These are phyloP conservation scores for Bacidia rubella DNA, from an alignment of 495 filamentous ascomycete genomes.

Conservation along the genomic window DNA sequence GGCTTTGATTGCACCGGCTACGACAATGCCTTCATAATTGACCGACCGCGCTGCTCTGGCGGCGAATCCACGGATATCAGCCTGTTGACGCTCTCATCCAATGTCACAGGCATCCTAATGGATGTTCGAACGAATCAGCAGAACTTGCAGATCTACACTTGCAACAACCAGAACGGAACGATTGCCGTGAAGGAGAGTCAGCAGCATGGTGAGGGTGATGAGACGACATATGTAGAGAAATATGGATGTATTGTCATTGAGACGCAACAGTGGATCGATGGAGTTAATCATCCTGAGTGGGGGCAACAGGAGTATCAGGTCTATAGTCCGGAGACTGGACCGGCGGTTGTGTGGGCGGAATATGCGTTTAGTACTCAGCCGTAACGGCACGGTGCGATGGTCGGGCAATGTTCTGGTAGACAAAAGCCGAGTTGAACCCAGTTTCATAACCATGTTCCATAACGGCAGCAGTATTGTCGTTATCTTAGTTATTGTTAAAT, in stretches of 20 bases:
- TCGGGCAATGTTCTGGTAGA: too few relatives aligned
- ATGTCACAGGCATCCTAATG: constrained; percentile 51
- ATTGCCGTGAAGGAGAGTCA: constrained; percentile 40
- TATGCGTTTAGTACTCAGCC: constrained; percentile 17
- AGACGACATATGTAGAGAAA: constrained; percentile 35
- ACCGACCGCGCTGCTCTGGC: constrained; percentile 49
- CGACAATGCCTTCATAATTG: constrained; percentile 59
- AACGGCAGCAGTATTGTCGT: too few relatives aligned
- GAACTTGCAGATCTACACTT: constrained; percentile 67
- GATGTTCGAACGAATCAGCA: constrained; percentile 64
- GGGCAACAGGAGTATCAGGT: constrained; percentile 33
- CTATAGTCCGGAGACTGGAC: constrained; percentile 14
- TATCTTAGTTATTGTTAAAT: too few relatives aligned
- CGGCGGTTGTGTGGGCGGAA: constrained; percentile 16
- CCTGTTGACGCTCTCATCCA: constrained; percentile 44
- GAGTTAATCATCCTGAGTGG: constrained; percentile 71
- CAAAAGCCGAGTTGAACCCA: too few relatives aligned
- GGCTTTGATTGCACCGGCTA: constrained; percentile 66
- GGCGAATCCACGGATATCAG: constrained; percentile 44
- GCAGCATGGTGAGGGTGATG: constrained; percentile 30
- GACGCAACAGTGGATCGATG: constrained; percentile 65
- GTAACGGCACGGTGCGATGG: not conserved
- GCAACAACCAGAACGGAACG: constrained; percentile 57
- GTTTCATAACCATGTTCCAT: too few relatives aligned
- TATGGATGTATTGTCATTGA: constrained; percentile 44